Percentiles rank a stretch among this genome's conserved stretches.
Conservation (phyloP, 371 early-diverging fungal genomes). For the Mucor piriformis region DNA sequence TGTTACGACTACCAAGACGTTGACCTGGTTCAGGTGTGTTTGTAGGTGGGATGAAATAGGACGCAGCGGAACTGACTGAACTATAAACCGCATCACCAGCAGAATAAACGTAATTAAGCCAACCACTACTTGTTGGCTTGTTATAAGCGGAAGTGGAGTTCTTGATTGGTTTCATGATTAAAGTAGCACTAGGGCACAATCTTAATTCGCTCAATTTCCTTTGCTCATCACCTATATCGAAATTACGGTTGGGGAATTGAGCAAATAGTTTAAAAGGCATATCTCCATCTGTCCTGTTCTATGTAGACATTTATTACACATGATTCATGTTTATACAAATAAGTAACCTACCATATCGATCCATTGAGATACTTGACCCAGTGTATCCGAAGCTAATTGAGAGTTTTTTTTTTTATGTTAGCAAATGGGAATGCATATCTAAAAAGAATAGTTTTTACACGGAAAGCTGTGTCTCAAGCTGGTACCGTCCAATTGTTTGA, state of each 20-base stretch:
- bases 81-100: slow-evolving; percentile 29
- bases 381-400: slow-evolving; percentile 28
- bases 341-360: slow-evolving; percentile 30
- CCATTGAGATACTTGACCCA: slow-evolving; percentile 36
- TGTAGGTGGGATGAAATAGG: slow-evolving; percentile 24
- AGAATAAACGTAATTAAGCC: slow-evolving; percentile 23
- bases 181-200: slow-evolving; percentile 55
- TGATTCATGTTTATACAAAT: not conserved
- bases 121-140: slow-evolving; percentile 1
- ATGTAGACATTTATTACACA: not conserved
- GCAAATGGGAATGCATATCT: not conserved
- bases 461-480: slow-evolving; percentile 30
- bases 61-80: slow-evolving; percentile 21
- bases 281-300: slow-evolving; percentile 42
- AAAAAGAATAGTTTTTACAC: slow-evolving; percentile 12
- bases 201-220: slow-evolving; percentile 46
- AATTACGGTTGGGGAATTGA: slow-evolving; percentile 46
- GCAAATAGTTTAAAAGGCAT: slow-evolving; percentile 39
- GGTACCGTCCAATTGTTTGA: slow-evolving; percentile 41
- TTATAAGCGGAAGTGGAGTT: slow-evolving; percentile 36
- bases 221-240: slow-evolving; percentile 48
- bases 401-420: not conserved
- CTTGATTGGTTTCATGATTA: slow-evolving; percentile 52
- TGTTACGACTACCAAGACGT: slow-evolving; percentile 5
- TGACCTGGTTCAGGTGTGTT: slow-evolving; percentile 14